Conservation (phyloP, 257 asterid genomes). For the Solanum clarkiae region DNA sequence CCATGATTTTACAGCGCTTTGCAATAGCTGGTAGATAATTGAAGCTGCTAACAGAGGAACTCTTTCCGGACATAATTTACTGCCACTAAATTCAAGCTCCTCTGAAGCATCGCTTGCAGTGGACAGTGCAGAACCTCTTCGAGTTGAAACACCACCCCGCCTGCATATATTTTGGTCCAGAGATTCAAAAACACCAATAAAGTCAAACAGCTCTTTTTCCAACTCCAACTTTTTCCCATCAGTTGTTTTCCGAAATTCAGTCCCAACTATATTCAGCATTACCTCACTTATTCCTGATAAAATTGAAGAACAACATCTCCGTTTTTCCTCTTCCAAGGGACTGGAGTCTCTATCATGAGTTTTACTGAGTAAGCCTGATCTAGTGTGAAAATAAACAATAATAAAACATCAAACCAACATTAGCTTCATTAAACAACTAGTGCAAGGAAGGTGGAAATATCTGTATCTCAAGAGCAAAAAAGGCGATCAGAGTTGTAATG, state of each 20-base stretch:
- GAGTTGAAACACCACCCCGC: constrained; percentile 22
- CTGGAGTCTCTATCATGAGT: constrained; percentile 26
- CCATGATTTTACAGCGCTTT: constrained; percentile 25
- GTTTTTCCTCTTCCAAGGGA: constrained; percentile 42
- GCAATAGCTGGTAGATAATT: constrained; percentile 39
- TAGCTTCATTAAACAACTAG: neutral
- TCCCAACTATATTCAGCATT: constrained; percentile 45
- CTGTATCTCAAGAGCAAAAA: neutral
- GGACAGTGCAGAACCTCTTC: constrained; percentile 25
- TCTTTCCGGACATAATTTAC: constrained; percentile 39
- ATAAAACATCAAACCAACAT: neutral
- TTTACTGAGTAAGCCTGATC: constrained; percentile 52
- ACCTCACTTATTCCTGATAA: constrained; percentile 59
- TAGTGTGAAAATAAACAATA: constrained; percentile 18
- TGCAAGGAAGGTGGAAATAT: neutral
- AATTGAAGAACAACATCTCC: constrained; percentile 36
- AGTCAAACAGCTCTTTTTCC: constrained; percentile 51
- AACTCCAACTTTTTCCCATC: constrained; percentile 37
- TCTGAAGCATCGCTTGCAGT: constrained; percentile 31
- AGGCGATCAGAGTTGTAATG: neutral
- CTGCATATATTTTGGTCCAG: constrained; percentile 31
- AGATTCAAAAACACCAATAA: constrained; percentile 37
- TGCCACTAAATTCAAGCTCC: constrained; percentile 21
- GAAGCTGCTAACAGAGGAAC: constrained; percentile 67
- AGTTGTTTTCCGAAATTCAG: constrained; percentile 48